Base-by-base conservation (phyloP, 352 stramenopile species). In the Phytophthora colocasiae region DNA sequence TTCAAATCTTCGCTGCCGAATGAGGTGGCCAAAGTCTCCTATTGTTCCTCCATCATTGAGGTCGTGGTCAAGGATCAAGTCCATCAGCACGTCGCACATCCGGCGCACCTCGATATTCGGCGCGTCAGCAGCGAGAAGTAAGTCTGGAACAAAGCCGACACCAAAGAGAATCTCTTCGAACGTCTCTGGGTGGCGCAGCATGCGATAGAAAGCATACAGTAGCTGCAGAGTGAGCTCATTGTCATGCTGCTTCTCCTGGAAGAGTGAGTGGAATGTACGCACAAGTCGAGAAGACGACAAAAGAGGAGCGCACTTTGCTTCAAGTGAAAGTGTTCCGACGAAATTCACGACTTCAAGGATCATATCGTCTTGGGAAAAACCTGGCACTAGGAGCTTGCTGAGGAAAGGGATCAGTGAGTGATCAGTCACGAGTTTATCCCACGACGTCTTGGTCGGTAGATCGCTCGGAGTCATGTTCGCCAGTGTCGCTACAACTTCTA, bases 401-500 rank as follows among this genome's bases (percentile, higher is more conserved):
- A 98, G 66, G 56, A 98, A 93, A n/a, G 88, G 83, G 6, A 96
- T 80, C 4, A 98, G 51, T 36, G 83, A 85, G 58, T 97, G 75
- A 41, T 98, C 93, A 17, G 75, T 72, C 15, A 98, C 63, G 14
- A 98, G 69, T 53, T 92, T 87, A 41, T 93, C 87, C 93, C 95
- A 99, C 19, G 90, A 91, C 17, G 82, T 78, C 62, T 96, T 97
- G 8, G 72, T 58, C 0, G 94, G 89, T 32, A 98, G 59, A 73
- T 99, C 97, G 47, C 81, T 84, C 0, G 81, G 79, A 14, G 96
- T 99, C 51, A 99, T 67, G 58, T 98, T 98, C 14, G 81, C 88
- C 22, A 99, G 69, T 9, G 90, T 98, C 19, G 95, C 96, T 6
- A 99, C 44, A 7, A 96, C 89, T 73, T 99, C 97, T 17, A 98